A percentile compares a stretch with the other conserved stretches of the same genome.
Evolutionary conservation across 1,284 basidiomycete genomes (phyloP).

Genomic region (Malassezia restricta): DNA sequence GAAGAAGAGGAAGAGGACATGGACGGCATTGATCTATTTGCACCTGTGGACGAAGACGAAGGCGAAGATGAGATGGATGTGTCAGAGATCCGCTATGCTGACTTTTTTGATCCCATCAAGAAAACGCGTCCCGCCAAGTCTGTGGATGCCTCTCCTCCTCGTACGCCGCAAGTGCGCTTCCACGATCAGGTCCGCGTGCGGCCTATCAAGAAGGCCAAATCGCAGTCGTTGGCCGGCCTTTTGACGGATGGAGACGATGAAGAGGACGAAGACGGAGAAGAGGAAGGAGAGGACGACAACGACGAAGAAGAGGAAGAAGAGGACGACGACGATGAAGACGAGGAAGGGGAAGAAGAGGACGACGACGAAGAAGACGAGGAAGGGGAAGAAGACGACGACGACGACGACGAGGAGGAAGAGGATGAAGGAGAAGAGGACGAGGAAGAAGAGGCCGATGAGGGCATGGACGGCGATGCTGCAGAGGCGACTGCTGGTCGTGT

Average conservation of each 20-base stretch:
- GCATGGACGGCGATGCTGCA: conserved; percentile 18
- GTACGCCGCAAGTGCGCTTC: conserved; percentile 11
- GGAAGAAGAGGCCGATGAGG: conserved; percentile 32
- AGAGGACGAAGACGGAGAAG: conserved; percentile 11
- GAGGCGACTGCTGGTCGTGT: conserved; percentile 49
- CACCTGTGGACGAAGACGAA: conserved; percentile 19
- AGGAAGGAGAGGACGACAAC: conserved; percentile 18
- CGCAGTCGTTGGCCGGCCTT: not conserved
- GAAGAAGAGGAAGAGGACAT: conserved; percentile 17
- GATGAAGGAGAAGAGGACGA: conserved; percentile 3
- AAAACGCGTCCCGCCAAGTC: not conserved
- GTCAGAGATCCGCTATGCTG: conserved; percentile 48
- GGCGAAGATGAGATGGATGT: conserved; percentile 7
- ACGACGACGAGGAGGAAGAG: conserved; percentile 34
- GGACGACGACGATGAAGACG: conserved; percentile 40
- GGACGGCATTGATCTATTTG: conserved; percentile 11
- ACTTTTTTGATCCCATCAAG: conserved; percentile 56
- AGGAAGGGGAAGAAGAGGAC: conserved; percentile 40
- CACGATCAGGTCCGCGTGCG: conserved; percentile 15
- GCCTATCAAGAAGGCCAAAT: conserved; percentile 11
- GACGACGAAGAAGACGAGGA: conserved; percentile 17
- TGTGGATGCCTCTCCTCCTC: not conserved
- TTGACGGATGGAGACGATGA: not conserved
- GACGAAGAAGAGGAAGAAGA: conserved; percentile 17
- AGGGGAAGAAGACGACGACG: conserved; percentile 21